Percentiles rank a stretch among this genome's conserved stretches.
Conservation (phyloP, 768 basidiomycete genomes). For the Udeniomyces megalosporus region DNA sequence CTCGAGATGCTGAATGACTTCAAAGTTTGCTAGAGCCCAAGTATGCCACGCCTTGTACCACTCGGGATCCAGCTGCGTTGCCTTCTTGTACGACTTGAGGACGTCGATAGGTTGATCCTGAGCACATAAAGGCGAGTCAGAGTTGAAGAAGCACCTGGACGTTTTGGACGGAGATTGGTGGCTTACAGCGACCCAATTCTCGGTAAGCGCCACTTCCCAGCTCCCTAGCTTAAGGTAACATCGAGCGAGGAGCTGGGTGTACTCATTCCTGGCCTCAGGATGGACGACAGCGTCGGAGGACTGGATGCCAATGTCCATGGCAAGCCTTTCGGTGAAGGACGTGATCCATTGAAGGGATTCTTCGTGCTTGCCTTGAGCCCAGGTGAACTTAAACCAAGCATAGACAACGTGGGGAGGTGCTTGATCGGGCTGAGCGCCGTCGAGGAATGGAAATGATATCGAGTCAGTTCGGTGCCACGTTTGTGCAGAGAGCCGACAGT, state of each 20-base stretch:
- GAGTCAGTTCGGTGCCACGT: too few species aligned
- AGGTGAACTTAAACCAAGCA: constrained; percentile 86
- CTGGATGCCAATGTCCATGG: constrained; percentile 32
- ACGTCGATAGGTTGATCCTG: constrained; percentile 69
- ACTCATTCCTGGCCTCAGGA: constrained; percentile 36
- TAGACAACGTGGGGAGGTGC: constrained; percentile 94
- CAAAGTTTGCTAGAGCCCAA: constrained; percentile 93
- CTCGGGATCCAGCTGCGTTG: constrained; percentile 78
- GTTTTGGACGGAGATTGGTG: not conserved
- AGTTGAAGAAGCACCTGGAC: constrained; percentile 6
- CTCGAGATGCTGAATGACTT: constrained; percentile 72
- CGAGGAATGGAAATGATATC: not conserved
- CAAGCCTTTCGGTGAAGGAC: constrained; percentile 60
- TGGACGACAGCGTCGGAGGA: constrained; percentile 9
- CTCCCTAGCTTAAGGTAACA: constrained; percentile 94
- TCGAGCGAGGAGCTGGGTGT: constrained; percentile 76
- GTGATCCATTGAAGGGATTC: constrained; percentile 70
- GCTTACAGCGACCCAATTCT: constrained; percentile 62
- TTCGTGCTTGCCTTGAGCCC: constrained; percentile 66
- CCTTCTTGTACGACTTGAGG: constrained; percentile 62
- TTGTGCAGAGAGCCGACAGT: not conserved
- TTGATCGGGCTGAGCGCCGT: constrained; percentile 28
- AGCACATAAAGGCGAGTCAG: not conserved
- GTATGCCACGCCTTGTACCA: constrained; percentile 99
- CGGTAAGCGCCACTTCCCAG: constrained; percentile 71